Evolutionary conservation across 225 moss, liverwort and hornwort species (phyloP).

Genomic region (Straminergon stramineum): DNA sequence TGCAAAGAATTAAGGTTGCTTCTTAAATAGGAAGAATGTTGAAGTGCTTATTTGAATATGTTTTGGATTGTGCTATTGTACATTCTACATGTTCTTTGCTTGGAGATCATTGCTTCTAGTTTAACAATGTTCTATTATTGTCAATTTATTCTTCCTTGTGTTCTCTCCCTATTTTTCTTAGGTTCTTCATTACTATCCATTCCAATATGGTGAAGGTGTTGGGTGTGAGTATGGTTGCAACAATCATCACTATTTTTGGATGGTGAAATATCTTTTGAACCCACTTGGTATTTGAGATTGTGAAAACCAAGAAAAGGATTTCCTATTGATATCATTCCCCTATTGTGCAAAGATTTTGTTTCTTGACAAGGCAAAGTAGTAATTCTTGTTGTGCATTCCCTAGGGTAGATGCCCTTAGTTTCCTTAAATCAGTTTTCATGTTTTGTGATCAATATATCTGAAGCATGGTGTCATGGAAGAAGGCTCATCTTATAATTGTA

Average conservation of each 20-base stretch:
- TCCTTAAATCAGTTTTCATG: not conserved
- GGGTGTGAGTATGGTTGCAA: not conserved
- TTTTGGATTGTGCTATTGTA: not conserved
- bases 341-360: not conserved
- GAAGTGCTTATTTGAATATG: not conserved
- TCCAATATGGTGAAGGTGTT: not conserved
- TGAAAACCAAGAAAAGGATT: not conserved
- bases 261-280: not conserved
- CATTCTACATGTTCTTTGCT: not conserved
- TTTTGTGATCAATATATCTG: not conserved
- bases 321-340: not conserved
- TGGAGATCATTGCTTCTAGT: rapidly evolving
- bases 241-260: not conserved
- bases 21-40: not conserved
- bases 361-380: not conserved
- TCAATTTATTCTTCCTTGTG: not conserved
- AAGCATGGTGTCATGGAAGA: not conserved
- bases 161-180: not conserved
- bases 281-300: not conserved
- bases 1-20: no score
- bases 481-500: not conserved
- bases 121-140: not conserved
- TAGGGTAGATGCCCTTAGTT: not conserved
- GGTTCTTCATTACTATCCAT: not conserved
- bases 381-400: rapidly evolving